These are phyloP conservation scores for Diospyros kaki DNA, from an alignment of 148 eudicot species.

Conservation along the genomic window DNA sequence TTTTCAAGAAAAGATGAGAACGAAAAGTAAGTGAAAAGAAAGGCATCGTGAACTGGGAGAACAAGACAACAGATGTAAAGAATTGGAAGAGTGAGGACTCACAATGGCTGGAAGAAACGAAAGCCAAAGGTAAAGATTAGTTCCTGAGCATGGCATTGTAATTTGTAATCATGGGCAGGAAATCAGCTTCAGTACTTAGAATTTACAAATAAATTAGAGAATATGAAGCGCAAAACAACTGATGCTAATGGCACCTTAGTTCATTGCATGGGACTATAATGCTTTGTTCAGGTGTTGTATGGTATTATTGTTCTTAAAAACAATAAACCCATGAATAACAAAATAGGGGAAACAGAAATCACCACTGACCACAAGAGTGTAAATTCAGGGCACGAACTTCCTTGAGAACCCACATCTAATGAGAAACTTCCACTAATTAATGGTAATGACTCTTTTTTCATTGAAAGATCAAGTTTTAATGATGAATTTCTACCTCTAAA, in stretches of 20 bases:
- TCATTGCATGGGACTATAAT: too few species aligned
- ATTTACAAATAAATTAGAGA: background rate
- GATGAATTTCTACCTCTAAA: too few species aligned
- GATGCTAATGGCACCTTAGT: too few species aligned
- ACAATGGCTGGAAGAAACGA: slow-evolving; percentile 67
- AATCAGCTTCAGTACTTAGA: background rate
- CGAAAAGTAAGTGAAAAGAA: too few species aligned
- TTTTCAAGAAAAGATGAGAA: too few species aligned
- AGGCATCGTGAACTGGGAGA: slow-evolving; percentile 16
- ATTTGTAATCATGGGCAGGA: too few species aligned
- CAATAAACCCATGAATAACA: too few species aligned
- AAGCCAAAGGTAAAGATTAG: slow-evolving; percentile 57
- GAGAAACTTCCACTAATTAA: background rate
- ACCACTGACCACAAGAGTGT: too few species aligned
- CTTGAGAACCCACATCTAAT: background rate
- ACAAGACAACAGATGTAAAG: background rate
- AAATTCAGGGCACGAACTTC: background rate
- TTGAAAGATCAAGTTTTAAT: background rate
- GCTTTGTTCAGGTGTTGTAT: too few species aligned
- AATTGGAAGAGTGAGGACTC: slow-evolving; percentile 20
- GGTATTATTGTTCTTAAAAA: too few species aligned
- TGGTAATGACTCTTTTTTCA: background rate
- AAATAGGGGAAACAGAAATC: too few species aligned
- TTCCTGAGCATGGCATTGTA: slow-evolving; percentile 57
- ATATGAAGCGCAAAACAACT: too few species aligned